phyloP scores from a whole-genome alignment of 306 rosid species.

The Malus sieversii region DNA sequence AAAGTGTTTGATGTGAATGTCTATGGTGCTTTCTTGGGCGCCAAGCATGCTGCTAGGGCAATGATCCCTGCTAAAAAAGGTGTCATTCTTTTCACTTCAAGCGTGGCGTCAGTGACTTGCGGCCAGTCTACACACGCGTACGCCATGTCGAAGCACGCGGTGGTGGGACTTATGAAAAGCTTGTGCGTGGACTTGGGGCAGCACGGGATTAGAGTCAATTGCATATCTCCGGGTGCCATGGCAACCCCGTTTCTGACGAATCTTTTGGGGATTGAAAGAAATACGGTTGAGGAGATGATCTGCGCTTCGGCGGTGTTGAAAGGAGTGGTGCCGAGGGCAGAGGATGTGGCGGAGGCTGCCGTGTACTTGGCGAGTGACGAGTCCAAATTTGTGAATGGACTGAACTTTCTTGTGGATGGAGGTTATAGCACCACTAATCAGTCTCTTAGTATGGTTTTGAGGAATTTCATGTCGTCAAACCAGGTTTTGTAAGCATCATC shows the following conservation, averaged over 20 bases:
- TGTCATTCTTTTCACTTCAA: slow-evolving; percentile 50
- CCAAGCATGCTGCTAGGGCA: slow-evolving; percentile 53
- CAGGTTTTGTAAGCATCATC: not conserved
- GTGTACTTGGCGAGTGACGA: slow-evolving; percentile 29
- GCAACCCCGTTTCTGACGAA: slow-evolving; percentile 42
- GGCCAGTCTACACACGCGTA: slow-evolving; percentile 49
- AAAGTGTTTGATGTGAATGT: slow-evolving; percentile 53
- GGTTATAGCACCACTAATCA: slow-evolving; percentile 23
- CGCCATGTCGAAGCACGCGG: slow-evolving; percentile 54
- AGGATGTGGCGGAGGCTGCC: slow-evolving; percentile 38
- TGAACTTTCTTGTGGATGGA: slow-evolving; percentile 16
- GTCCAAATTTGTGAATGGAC: slow-evolving; percentile 18
- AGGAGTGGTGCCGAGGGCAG: slow-evolving; percentile 19
- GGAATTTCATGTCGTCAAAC: not conserved
- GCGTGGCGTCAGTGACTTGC: slow-evolving; percentile 26
- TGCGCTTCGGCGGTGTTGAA: slow-evolving; percentile 22
- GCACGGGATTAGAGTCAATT: slow-evolving; percentile 60
- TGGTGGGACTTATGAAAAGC: slow-evolving; percentile 59
- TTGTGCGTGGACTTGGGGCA: slow-evolving; percentile 52
- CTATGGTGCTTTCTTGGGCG: slow-evolving; percentile 56
- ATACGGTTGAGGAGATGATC: slow-evolving; percentile 14
- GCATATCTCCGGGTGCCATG: slow-evolving; percentile 43
- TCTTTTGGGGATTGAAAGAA: slow-evolving; percentile 18
- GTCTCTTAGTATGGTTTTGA: slow-evolving; percentile 1
- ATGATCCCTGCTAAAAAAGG: slow-evolving; percentile 55